Base-by-base conservation (phyloP, 139 green algal species). In the Chlorella ohadii region DNA sequence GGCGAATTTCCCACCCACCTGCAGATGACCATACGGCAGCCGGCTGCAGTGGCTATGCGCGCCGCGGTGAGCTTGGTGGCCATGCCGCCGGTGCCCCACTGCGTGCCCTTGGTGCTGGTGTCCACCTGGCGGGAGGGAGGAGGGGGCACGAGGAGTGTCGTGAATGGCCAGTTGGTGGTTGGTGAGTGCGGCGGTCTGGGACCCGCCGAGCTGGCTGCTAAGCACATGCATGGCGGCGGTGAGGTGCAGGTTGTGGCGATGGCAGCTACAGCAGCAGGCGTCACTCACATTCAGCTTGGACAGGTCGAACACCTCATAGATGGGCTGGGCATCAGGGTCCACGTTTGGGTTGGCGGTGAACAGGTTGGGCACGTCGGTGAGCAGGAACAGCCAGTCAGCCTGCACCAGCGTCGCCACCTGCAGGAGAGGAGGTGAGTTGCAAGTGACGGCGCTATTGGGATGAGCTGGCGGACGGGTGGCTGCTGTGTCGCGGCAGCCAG, bases 31-130 rank as follows among this genome's bases (percentile, higher is more conserved):
- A 94, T 95, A 63, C 90, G 91, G 86, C 90, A 95, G 39, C 96
- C 96, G 0, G 94, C 96, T 2, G 96, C 94, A 17, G 92, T 95
- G 38, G 95, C 96, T 70, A 99, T 96, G 67, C 94, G 91, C 13
- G 95, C 96, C 23, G 96, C 96, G 13, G 96, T 98, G 23, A 99
- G 91, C 91, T 99, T 99, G 65, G 96, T 99, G 36, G 91, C 92
- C 96, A 99, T 99, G 74, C 96, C 96, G 4, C 96, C 96, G 1
- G 96, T 98, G 71, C 96, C 96, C 92, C 94, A 98, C 88, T 96
- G 89, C 22, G 92, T 97, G 59, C 94, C 44, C 0, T 12, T 64
- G 3, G 84, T 92, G 63, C 64, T 89, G 47, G 92, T 96, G 90
- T 96, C 93, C 73, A 92, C 91, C 80, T 93, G 83, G 61, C 61